Evolutionary conservation across 164 flowering plant species (phyloP), one percentile per base, ranked within the genome.

Genomic region (Chloranthus sessilifolius): DNA sequence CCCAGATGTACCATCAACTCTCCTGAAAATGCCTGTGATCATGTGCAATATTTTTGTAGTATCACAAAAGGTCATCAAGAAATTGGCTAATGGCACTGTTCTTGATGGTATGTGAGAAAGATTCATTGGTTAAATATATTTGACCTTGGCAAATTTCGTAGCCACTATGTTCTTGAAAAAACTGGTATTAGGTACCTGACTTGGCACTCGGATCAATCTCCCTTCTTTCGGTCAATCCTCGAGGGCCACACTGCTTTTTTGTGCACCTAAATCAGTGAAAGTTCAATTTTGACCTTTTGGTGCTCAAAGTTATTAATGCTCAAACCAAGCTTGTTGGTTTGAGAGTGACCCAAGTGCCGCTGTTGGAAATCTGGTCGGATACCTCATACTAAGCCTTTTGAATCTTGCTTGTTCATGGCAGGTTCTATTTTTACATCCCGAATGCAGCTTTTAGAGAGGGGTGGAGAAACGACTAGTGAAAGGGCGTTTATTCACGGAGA

Each of bases 11-110:
- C 81, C 94, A 35, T 55, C 74, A 39, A 63, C 55, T 25, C 66
- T 89, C 31, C 61, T 79, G 43, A 76, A 69, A 56, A 45, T 50
- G 62, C 78, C 84, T 39, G 77, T 83, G 21, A 60, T 44, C n/a
- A 68, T 64, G n/a, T 86, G 86, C 56, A 67, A 74, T 65, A 55
- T 86, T 16, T 78, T 75, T 59, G 69, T 86, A 43, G 66, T 86
- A 36, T 74, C 79, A 28, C 74, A 55, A 20, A 71, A 53, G 51
- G 16, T 79, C 50, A 60, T 67, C 45, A 63, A 62, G 52, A 82
- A 71, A 50, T 60, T 68, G 37, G 69, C 59, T 34, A 46, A n/a
- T n/a, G n/a, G n/a, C 39, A 54, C 65, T 14, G 31, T 35, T 36
- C 24, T 47, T 25, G 6, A 12, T 46, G 80, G 87, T 85, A 68